Evolutionary conservation across 352 stramenopile species (phyloP).

Genomic region (Globisporangium camurandrum): DNA sequence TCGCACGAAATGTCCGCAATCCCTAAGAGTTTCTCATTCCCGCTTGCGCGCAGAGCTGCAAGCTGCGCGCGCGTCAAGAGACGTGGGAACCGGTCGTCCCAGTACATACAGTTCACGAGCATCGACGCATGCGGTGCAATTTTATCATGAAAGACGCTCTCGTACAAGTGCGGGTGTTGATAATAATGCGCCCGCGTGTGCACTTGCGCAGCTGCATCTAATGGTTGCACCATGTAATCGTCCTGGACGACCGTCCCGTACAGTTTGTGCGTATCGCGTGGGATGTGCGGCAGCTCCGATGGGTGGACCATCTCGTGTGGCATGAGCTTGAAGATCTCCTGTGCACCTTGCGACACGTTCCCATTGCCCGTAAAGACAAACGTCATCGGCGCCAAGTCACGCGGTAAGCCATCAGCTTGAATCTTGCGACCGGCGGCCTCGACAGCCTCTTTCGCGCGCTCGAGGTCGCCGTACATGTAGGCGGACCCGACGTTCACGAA

Average conservation of each 20-base stretch:
- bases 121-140: slow-evolving; percentile 89
- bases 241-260: slow-evolving; percentile 80
- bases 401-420: slow-evolving; percentile 64
- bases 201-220: slow-evolving; percentile 14
- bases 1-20: slow-evolving; percentile 96
- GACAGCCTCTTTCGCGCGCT: slow-evolving; percentile 84
- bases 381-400: slow-evolving; percentile 72
- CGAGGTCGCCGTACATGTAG: slow-evolving; percentile 93
- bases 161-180: slow-evolving; percentile 86
- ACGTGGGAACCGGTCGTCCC: slow-evolving; percentile 92
- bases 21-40: slow-evolving; percentile 82
- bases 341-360: slow-evolving; percentile 92
- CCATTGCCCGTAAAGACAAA: slow-evolving; percentile 93
- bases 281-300: slow-evolving; percentile 77
- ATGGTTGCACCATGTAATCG: slow-evolving; percentile 58
- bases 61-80: slow-evolving; percentile 90
- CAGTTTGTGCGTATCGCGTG: slow-evolving; percentile 47
- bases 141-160: slow-evolving; percentile 85
- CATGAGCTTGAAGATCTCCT: slow-evolving; percentile 93
- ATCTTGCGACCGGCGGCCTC: slow-evolving; percentile 80
- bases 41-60: slow-evolving; percentile 41
- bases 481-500: slow-evolving; percentile 91
- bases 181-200: slow-evolving; percentile 83
- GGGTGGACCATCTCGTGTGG: slow-evolving; percentile 91
- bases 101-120: slow-evolving; percentile 96